Evolutionary conservation across 176 grass and related monocot genomes (phyloP), one percentile per base, ranked within the genome.

Genomic region (Aegilops umbellulata): DNA sequence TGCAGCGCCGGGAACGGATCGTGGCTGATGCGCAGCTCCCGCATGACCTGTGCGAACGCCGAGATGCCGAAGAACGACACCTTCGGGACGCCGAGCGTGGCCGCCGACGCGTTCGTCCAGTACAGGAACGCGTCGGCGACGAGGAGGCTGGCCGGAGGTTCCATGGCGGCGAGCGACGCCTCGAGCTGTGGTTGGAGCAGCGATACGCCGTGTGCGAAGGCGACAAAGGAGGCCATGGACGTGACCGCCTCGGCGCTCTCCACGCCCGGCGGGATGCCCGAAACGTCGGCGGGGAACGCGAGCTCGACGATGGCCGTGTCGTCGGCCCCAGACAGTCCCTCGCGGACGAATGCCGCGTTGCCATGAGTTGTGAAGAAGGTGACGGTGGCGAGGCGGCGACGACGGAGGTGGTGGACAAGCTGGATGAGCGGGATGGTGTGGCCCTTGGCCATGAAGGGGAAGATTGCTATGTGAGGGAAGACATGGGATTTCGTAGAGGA

Each of bases 381-480:
- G 17, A 96, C 53, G 53, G 89, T 80, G 61, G 90, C 91, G 14
- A 93, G 74, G 49, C 41, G 14, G 74, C 83, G 79, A n/a, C n/a
- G 68, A 51, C 67, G 90, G 85, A 92, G 85, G 69, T 86, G 75
- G 61, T 88, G 65, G 29, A 38, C 82, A 69, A 95, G 85, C 78
- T 95, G 87, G 82, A 92, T 78, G 60, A 95, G 61, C 14, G 93
- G 90, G 85, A 92, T 95, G 22, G 85, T 92, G 79, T 95, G 93
- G 62, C 93, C 90, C 23, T 92, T 95, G 49, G 93, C 84, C 79
- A 95, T 83, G 88, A 92, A 92, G 2, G 90, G 93, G 66, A 95
- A 92, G 25, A 95, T 90, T 58, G 81, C 88, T 74, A 92, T 47
- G 79, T 90, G 93, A 72, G 88, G 90, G 12, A 77, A 65, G 51